Evolutionary conservation across 768 basidiomycete species (phyloP).

Genomic region (Hebeloma cylindrosporum): DNA sequence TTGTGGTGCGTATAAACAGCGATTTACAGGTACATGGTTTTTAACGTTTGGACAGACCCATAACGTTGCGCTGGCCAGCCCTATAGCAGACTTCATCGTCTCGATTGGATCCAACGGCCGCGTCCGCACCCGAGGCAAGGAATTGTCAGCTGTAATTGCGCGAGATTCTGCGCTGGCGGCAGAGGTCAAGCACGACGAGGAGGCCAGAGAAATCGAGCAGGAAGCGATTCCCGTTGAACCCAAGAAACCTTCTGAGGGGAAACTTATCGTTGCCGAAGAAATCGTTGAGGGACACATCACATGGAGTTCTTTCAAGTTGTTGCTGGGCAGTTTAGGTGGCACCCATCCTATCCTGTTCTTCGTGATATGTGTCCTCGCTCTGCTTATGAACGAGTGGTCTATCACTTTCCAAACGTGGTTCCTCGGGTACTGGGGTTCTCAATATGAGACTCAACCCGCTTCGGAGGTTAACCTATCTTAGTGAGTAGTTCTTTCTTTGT

Average conservation of each 20-base stretch:
- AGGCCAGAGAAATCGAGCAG: slow-evolving; percentile 21
- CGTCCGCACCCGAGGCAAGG: slow-evolving; percentile 45
- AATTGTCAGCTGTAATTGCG: slow-evolving; percentile 41
- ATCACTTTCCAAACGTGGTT: slow-evolving; percentile 40
- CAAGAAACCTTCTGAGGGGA: slow-evolving; percentile 37
- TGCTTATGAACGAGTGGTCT: slow-evolving; percentile 25
- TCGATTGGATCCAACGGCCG: slow-evolving; percentile 53
- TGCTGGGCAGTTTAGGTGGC: slow-evolving; percentile 36
- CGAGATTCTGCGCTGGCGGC: slow-evolving; percentile 36
- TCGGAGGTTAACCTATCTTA: slow-evolving; percentile 32
- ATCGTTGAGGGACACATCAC: slow-evolving; percentile 37
- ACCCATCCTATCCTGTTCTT: slow-evolving; percentile 35
- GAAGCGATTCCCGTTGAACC: slow-evolving; percentile 22
- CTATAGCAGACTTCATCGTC: slow-evolving; percentile 56
- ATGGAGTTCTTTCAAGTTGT: slow-evolving; percentile 33
- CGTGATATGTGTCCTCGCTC: slow-evolving; percentile 22
- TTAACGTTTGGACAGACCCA: slow-evolving; percentile 32
- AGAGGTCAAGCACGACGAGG: slow-evolving; percentile 31
- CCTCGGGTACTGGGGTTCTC: slow-evolving; percentile 46
- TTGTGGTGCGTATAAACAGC: slow-evolving; percentile 51
- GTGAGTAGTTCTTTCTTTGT: slow-evolving; percentile 26
- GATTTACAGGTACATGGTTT: background rate
- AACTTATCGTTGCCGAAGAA: slow-evolving; percentile 63
- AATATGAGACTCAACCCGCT: slow-evolving; percentile 34
- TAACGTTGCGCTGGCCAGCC: slow-evolving; percentile 47